Evolutionary conservation across 345 rosid genomes (phyloP).

Genomic region (Conringia planisiliqua): DNA sequence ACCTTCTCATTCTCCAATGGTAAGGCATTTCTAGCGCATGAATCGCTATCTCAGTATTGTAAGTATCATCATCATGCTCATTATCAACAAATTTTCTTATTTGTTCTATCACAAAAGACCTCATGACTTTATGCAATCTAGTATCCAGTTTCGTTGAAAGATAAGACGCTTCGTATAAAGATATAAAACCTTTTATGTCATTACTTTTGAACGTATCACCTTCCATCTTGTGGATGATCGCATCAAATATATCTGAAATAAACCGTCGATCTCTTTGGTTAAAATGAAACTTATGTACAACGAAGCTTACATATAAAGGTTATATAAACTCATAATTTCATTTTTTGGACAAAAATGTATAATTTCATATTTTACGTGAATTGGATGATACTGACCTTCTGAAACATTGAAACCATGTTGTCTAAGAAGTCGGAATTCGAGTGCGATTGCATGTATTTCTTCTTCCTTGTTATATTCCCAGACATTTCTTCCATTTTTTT

Average conservation of each 20-base stretch:
- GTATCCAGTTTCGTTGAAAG: conserved; percentile 28
- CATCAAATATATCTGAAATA: no score
- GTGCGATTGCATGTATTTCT: conserved; percentile 5
- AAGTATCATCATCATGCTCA: neutral
- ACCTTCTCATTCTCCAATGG: conserved; percentile 25
- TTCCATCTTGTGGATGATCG: no score
- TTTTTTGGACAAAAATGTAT: no score
- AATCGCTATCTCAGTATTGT: neutral
- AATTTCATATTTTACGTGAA: neutral
- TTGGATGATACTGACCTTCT: conserved; percentile 9
- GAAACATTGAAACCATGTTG: conserved; percentile 33
- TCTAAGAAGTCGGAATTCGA: conserved; percentile 32
- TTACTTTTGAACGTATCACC: no score
- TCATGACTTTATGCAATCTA: conserved; percentile 31
- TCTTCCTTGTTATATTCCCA: neutral
- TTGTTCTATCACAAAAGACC: conserved; percentile 29
- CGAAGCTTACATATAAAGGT: no score
- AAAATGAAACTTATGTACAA: no score
- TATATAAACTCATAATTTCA: no score
- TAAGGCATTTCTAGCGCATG: conserved; percentile 30
- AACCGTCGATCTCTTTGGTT: no score
- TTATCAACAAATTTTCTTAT: neutral
- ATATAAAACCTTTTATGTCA: no score
- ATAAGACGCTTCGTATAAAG: conserved; percentile 42
- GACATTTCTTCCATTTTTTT: neutral